Base-by-base conservation (phyloP, 1,284 basidiomycete species). In the Boletellus dicymbophilus region DNA sequence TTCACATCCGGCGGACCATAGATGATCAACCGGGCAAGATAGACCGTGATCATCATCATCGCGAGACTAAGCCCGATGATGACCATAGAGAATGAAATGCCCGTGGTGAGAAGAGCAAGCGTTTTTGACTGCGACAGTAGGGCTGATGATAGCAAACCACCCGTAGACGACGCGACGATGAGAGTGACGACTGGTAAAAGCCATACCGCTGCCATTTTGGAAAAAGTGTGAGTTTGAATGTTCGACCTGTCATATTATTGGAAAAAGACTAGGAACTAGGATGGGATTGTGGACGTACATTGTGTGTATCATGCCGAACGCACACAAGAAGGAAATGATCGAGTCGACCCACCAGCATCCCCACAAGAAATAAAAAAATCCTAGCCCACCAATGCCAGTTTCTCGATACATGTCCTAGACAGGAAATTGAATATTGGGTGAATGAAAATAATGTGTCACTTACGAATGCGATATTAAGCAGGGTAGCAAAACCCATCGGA, bases 261-360 rank as follows among this genome's bases (percentile, higher is more conserved):
- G 44, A 39, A 4, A 7, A 37, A 28, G 26, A 44, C n/a, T n/a
- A 0, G 5, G 0, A 4, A 4, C n/a, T 7, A 10, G 26, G 5
- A 49, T 8, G 2, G 13, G n/a, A n/a, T 31, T 3, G 2, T 20
- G n/a, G 8, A 62, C 76, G 51, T 53, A 78, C 78, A 84, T 83
- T 9, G 74, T 63, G 57, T 83, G 78, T 12, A 83, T 59, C 65
- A 85, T 71, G 6, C 81, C 82, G 43, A 84, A 75, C 43, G 77
- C 77, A 54, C 79, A 72, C 11, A 73, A 12, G 31, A 81, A 65
- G 3, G 83, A 76, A 6, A 79, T 51, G 1, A 70, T 52, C 0
- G 73, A 69, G 55, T 82, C 77, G 43, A 82, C 54, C 85, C 83
- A 87, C 85, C 85, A 88, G 28, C 84, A 68, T 9, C 66, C 79